Base-by-base conservation (phyloP, 257 asterid species). In the Eustoma russellianum region DNA sequence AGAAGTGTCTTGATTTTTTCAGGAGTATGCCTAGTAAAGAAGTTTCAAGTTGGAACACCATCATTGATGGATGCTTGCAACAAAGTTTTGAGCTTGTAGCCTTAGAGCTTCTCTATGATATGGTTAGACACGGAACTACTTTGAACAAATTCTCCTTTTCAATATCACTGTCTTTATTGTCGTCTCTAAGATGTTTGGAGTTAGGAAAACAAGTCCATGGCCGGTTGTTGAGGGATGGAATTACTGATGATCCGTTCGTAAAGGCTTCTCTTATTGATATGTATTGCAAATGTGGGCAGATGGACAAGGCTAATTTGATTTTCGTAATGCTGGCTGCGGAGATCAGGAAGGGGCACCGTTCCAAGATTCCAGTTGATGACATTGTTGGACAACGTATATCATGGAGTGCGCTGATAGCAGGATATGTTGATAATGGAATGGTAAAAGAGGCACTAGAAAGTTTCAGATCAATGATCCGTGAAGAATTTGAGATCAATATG, bases 41-140 rank as follows among this genome's bases (percentile, higher is more conserved):
- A 44, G 81, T 74, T 65, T 66, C 94, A 5, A 86, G 92, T 64
- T 86, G 94, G 96, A 86, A 86, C 59, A 86, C 86, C 1, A 68
- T 83, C 57, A 60, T 86, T 45, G 78, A 77, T 59, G 96, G 96
- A 46, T 75, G 79, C 57, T 12, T 73, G 69, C 81, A 61, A 7
- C 74, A 52, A 58, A 86, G 92, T 48, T 68, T 57, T 50, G 68
- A 68, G 40, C 57, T 52, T 33, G 57, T 65, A 15, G 94, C 92
- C 7, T 58, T 81, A 46, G 74, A 74, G 48, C 70, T 81, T 66
- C 74, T 83, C 7, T 34, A 59, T 38, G 78, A 81, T 45, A 83
- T 86, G 92, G 82, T 72, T 7, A 55, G 61, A 28, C 33, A 33
- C 50, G 80, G 86, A 45, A 49, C 64, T 4, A 7, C 61, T 8